These are phyloP conservation scores for Chlorella sp. DNA, from an alignment of 139 green algal genomes.

Conservation along the genomic window DNA sequence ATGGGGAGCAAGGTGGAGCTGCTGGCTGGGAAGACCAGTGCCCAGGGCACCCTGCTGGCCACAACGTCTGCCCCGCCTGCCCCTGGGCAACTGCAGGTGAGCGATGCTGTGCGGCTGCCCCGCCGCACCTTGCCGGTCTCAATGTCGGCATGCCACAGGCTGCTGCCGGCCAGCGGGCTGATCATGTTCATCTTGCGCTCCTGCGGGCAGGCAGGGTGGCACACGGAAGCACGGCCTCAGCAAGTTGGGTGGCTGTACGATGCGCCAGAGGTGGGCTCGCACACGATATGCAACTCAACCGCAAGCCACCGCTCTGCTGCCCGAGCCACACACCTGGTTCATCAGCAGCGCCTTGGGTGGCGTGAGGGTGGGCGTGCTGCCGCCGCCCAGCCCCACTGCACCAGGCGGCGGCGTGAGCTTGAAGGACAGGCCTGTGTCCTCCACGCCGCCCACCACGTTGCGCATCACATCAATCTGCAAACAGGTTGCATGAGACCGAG, in stretches of 20 bases:
- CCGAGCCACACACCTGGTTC: neutral
- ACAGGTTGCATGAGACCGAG: too few relatives aligned
- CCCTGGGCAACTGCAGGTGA: too few relatives aligned
- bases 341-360: constrained; percentile 76
- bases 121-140: constrained; percentile 54
- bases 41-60: too few relatives aligned
- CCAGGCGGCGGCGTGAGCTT: constrained; percentile 43
- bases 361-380: constrained; percentile 47
- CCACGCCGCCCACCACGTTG: constrained; percentile 85
- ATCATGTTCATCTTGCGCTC: constrained; percentile 94
- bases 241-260: too few relatives aligned
- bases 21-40: too few relatives aligned
- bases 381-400: neutral
- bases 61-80: too few relatives aligned
- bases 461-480: constrained; percentile 86
- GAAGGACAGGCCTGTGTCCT: constrained; percentile 50
- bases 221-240: too few relatives aligned
- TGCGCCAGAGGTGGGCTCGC: too few relatives aligned
- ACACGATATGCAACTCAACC: too few relatives aligned
- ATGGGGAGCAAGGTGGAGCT: too few relatives aligned
- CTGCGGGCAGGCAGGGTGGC: constrained; percentile 14
- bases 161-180: constrained; percentile 59
- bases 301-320: too few relatives aligned
- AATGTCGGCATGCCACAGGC: constrained; percentile 77
- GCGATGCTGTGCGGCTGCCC: neutral